These are phyloP conservation scores for Agaricus subrufescens DNA, from an alignment of 768 basidiomycete genomes.

Conservation along the genomic window DNA sequence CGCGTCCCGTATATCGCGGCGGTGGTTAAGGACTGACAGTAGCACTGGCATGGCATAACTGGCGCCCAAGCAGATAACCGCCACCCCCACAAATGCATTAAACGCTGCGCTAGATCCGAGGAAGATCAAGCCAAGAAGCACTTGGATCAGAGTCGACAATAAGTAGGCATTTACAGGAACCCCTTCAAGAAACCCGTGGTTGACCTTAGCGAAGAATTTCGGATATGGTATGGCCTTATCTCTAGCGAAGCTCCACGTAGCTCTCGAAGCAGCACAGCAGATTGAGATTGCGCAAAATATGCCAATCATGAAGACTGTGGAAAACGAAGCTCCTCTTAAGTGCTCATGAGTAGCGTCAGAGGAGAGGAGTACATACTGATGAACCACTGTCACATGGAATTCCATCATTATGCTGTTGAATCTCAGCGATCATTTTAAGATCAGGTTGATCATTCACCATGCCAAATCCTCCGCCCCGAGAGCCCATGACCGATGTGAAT, in stretches of 20 bases:
- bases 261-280: conserved; percentile 61
- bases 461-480: conserved; percentile 56
- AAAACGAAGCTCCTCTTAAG: background rate
- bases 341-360: background rate
- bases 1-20: conserved; percentile 41
- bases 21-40: conserved; percentile 41
- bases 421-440: too few species aligned
- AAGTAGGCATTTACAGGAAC: conserved; percentile 59
- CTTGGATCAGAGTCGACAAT: conserved; percentile 52
- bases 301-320: conserved; percentile 45
- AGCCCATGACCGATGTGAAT: conserved; percentile 60
- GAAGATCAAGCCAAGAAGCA: conserved; percentile 58
- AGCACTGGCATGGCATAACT: conserved; percentile 61
- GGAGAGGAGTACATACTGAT: conserved; percentile 7
- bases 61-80: conserved; percentile 61
- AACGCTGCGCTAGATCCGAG: conserved; percentile 61
- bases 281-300: conserved; percentile 66
- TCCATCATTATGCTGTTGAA: conserved; percentile 9
- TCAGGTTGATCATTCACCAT: conserved; percentile 30
- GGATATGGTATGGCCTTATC: conserved; percentile 62
- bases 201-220: conserved; percentile 41
- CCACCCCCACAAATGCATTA: conserved; percentile 65
- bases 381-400: conserved; percentile 7
- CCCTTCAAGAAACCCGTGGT: conserved; percentile 27
- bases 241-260: conserved; percentile 69